A percentile compares a stretch with the other conserved stretches of the same genome.
phyloP scores from a whole-genome alignment of 179 eudicot genomes.

The Vitellaria paradoxa region DNA sequence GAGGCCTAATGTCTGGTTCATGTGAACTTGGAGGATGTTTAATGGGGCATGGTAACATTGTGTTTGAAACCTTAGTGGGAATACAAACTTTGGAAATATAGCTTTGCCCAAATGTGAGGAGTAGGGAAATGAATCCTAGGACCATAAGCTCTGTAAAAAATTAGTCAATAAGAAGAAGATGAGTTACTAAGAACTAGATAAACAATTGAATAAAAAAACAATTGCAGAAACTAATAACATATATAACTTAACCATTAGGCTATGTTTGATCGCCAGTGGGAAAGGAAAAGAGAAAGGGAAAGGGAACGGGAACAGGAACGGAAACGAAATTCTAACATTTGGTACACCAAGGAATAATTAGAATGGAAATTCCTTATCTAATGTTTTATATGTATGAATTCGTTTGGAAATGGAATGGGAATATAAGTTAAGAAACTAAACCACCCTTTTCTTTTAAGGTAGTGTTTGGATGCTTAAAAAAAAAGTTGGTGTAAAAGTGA shows the following conservation, averaged over 20 bases:
- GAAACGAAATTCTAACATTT: too few species aligned
- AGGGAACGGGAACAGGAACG: too few species aligned
- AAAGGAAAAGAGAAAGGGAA: too few species aligned
- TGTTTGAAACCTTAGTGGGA: conserved; percentile 35
- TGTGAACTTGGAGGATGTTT: not conserved
- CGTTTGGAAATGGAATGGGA: too few species aligned
- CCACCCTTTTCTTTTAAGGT: too few species aligned
- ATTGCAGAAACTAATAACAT: not conserved
- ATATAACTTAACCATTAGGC: not conserved
- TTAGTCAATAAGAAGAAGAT: not conserved
- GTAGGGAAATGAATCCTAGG: conserved; percentile 82
- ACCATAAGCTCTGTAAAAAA: conserved; percentile 73
- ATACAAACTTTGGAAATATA: conserved; percentile 61
- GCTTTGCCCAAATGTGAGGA: conserved; percentile 73
- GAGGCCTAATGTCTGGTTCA: not conserved
- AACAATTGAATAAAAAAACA: not conserved
- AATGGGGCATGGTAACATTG: conserved; percentile 62
- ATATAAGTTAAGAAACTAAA: too few species aligned
- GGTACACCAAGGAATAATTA: too few species aligned
- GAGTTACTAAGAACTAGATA: not conserved
- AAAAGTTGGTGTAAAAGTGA: too few species aligned
- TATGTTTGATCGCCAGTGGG: too few species aligned
- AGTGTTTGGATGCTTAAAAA: too few species aligned
- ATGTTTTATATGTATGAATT: too few species aligned
- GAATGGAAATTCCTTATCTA: too few species aligned